Conservation (phyloP, 1,284 basidiomycete genomes). For the Wolfiporia cocos region DNA sequence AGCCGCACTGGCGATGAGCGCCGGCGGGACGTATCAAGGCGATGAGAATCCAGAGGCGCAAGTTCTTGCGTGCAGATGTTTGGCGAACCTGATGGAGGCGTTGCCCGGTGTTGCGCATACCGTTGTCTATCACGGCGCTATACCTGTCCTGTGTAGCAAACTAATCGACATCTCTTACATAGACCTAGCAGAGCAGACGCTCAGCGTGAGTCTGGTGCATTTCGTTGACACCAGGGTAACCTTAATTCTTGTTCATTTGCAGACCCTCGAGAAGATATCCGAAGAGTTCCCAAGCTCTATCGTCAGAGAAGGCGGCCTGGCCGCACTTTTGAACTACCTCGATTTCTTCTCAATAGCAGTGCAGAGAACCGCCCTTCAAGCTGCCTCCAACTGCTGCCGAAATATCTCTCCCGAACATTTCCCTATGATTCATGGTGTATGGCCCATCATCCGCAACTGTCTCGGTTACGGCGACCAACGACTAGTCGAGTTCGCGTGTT, state of each 20-base stretch:
- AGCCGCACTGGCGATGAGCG: constrained; percentile 74
- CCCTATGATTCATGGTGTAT: constrained; percentile 81
- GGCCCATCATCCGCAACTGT: constrained; percentile 90
- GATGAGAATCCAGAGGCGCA: constrained; percentile 89
- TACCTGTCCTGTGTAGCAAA: constrained; percentile 93
- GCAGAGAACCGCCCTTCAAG: constrained; percentile 92
- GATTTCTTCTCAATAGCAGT: constrained; percentile 98
- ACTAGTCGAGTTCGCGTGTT: constrained; percentile 88
- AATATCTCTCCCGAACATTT: constrained; percentile 86
- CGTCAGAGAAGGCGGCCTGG: constrained; percentile 88
- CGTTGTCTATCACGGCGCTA: constrained; percentile 92
- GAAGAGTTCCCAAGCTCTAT: constrained; percentile 94
- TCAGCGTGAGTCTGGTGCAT: constrained; percentile 71
- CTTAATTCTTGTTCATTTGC: constrained; percentile 16
- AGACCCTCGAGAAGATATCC: constrained; percentile 97
- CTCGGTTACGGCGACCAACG: constrained; percentile 88
- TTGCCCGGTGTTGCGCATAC: constrained; percentile 91
- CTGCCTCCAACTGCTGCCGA: constrained; percentile 92
- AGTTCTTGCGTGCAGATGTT: constrained; percentile 88
- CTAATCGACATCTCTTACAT: constrained; percentile 94
- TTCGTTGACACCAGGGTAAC: no score
- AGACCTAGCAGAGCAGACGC: constrained; percentile 92
- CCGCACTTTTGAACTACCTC: constrained; percentile 87
- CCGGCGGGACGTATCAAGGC: constrained; percentile 60
- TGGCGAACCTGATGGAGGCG: constrained; percentile 96